A percentile compares a stretch with the other conserved stretches of the same genome.
Conservation (phyloP, 306 rosid species). For the Sindora glabra region DNA sequence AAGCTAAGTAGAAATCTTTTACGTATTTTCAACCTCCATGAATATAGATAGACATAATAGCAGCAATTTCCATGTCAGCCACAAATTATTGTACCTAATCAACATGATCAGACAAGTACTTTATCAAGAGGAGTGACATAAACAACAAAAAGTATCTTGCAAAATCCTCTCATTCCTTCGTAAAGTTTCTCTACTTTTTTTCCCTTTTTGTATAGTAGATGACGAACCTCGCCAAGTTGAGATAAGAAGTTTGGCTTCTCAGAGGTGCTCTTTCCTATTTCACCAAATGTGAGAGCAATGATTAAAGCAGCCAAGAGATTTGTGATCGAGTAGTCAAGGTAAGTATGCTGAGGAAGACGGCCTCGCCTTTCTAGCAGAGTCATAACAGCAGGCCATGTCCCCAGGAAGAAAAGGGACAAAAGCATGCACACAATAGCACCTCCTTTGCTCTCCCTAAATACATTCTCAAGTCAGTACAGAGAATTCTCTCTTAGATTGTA, state of each 20-base stretch:
- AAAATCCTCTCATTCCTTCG: too few relatives aligned
- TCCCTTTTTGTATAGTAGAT: too few relatives aligned
- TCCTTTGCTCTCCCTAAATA: conserved; percentile 74
- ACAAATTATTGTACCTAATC: too few relatives aligned
- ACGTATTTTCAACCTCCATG: too few relatives aligned
- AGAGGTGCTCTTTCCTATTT: conserved; percentile 55
- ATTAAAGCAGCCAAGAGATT: conserved; percentile 76
- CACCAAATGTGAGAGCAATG: conserved; percentile 78
- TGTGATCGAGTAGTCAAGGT: conserved; percentile 79
- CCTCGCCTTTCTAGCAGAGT: conserved; percentile 72
- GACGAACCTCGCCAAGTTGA: conserved; percentile 67
- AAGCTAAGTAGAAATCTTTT: too few relatives aligned
- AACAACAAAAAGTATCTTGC: too few relatives aligned
- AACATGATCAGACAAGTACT: too few relatives aligned
- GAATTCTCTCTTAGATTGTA: conserved; percentile 21
- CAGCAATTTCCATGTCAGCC: too few relatives aligned
- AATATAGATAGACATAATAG: too few relatives aligned
- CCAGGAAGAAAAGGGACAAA: conserved; percentile 54
- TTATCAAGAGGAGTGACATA: too few relatives aligned
- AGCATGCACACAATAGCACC: conserved; percentile 88
- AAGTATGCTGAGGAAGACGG: conserved; percentile 93
- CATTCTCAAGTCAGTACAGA: conserved; percentile 40
- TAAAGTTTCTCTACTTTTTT: too few relatives aligned
- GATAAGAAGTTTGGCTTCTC: conserved; percentile 47
- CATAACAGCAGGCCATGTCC: conserved; percentile 91